Conservation (phyloP, 2,329 filamentous ascomycete genomes). For the Pseudogymnoascus sp. region DNA sequence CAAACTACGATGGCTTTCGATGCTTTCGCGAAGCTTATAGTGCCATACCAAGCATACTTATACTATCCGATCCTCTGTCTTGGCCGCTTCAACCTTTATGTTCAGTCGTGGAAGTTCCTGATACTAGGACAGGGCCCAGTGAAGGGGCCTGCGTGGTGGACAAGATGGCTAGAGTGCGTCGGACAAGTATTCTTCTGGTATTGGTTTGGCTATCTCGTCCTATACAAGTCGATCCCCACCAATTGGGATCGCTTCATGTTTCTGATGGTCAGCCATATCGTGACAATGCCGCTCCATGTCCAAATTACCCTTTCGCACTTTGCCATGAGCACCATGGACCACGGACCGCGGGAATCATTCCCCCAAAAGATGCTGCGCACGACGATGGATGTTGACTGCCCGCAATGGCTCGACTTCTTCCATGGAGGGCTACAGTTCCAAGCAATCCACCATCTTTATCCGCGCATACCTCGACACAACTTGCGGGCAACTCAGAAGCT, state of each 20-base stretch:
- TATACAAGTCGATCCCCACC: constrained; percentile 65
- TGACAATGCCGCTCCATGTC: constrained; percentile 73
- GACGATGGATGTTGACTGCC: constrained; percentile 89
- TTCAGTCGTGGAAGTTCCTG: constrained; percentile 71
- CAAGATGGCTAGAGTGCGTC: constrained; percentile 67
- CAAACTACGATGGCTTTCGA: constrained; percentile 74
- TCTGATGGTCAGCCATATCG: constrained; percentile 70
- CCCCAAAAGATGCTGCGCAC: constrained; percentile 85
- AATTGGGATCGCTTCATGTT: constrained; percentile 63
- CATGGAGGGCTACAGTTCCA: constrained; percentile 87
- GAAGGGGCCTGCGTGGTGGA: constrained; percentile 74
- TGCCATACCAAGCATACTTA: constrained; percentile 69
- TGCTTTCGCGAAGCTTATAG: constrained; percentile 56
- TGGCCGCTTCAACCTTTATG: constrained; percentile 81
- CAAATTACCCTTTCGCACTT: constrained; percentile 91
- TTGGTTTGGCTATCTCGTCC: constrained; percentile 75
- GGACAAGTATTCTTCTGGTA: constrained; percentile 77
- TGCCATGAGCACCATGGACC: constrained; percentile 82
- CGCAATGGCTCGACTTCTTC: constrained; percentile 79
- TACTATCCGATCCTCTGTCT: constrained; percentile 78
- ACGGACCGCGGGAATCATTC: constrained; percentile 78
- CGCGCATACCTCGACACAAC: constrained; percentile 77
- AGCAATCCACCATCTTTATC: constrained; percentile 78
- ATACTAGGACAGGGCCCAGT: constrained; percentile 60
- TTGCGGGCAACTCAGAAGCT: constrained; percentile 65